These are phyloP conservation scores for Phialocephala sp. DNA, from an alignment of 2,329 filamentous ascomycete genomes.

Conservation along the genomic window DNA sequence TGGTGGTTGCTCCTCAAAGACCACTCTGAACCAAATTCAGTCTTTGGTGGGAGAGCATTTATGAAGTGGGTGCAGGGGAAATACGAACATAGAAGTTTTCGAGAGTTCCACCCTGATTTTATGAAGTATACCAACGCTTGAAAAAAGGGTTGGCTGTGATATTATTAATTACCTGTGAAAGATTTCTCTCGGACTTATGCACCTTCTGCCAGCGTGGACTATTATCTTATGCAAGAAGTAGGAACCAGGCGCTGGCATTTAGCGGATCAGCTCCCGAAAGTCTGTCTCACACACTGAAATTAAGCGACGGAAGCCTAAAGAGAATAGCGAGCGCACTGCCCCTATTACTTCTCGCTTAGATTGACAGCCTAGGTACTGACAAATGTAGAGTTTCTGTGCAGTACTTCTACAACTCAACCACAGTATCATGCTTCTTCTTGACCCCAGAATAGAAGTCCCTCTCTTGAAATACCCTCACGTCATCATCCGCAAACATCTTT, in stretches of 20 bases:
- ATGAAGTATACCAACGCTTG: no score
- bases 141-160: no score
- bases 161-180: no score
- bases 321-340: neutral
- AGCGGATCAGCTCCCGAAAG: neutral
- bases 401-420: neutral
- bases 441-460: slow-evolving; percentile 30
- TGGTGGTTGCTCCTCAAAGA: neutral
- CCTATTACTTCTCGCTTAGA: neutral
- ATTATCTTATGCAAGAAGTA: no score
- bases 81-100: no score
- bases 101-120: no score
- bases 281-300: neutral
- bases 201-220: no score
- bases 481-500: slow-evolving; percentile 39
- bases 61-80: neutral
- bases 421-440: slow-evolving; percentile 8
- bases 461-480: slow-evolving; percentile 39
- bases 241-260: no score
- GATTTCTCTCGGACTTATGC: no score
- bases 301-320: neutral
- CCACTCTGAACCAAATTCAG: neutral
- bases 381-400: neutral
- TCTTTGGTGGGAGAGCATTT: neutral
- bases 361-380: no score